phyloP scores from a whole-genome alignment of 192 early-diverging fungal genomes.

The Geranomyces variabilis region DNA sequence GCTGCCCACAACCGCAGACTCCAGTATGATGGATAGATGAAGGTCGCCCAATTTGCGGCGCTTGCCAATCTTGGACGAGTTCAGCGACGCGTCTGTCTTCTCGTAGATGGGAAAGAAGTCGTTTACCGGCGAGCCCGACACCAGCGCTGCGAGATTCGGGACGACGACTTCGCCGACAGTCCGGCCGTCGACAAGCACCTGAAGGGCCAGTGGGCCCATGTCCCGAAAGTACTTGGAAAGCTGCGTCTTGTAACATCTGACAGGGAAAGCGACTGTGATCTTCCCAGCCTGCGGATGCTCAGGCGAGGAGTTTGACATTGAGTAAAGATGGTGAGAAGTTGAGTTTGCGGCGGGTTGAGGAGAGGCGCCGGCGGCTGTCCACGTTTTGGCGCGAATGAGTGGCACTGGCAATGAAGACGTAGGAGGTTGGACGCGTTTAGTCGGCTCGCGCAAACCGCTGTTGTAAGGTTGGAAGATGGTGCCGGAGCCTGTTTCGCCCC shows the following conservation, averaged over 20 bases:
- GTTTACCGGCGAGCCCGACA: conserved; percentile 21
- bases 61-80: background rate
- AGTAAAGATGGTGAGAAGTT: background rate
- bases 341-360: background rate
- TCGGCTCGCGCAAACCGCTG: background rate
- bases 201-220: conserved; percentile 37
- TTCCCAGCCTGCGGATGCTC: conserved; percentile 2
- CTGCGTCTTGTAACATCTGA: conserved; percentile 36
- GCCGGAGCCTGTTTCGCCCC: conserved; percentile 34
- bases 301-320: no score
- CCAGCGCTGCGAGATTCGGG: conserved; percentile 20
- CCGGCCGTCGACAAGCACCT: conserved; percentile 11
- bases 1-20: background rate
- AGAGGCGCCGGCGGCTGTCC: background rate
- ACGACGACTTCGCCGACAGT: conserved; percentile 17
- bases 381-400: conserved; percentile 9
- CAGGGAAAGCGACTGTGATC: conserved; percentile 33
- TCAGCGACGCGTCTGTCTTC: background rate
- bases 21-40: conserved; percentile 24
- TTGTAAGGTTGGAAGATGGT: conserved; percentile 9
- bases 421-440: background rate
- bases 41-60: conserved; percentile 29
- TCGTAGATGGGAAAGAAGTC: conserved; percentile 39
- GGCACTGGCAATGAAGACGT: conserved; percentile 20
- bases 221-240: conserved; percentile 41